A percentile compares a stretch with the other conserved stretches of the same genome.
phyloP scores from a whole-genome alignment of 2,329 filamentous ascomycete species.

The Xylaria sp. region DNA sequence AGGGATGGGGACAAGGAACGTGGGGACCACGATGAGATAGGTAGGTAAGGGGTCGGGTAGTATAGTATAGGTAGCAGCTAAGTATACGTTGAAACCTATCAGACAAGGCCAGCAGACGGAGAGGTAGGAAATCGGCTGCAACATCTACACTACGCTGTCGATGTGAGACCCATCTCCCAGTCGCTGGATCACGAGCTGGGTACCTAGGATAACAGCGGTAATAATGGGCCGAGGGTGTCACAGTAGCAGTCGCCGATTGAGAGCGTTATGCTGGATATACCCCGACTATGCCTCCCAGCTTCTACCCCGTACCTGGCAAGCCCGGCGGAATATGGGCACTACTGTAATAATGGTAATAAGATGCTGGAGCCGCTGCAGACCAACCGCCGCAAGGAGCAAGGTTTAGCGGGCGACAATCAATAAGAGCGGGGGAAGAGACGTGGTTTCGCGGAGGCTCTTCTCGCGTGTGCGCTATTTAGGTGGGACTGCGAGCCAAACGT shows the following conservation, averaged over 20 bases:
- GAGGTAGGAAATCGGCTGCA: constrained; percentile 36
- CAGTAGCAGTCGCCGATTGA: constrained; percentile 29
- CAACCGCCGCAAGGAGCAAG: constrained; percentile 33
- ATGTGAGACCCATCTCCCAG: constrained; percentile 33
- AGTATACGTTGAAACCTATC: constrained; percentile 26
- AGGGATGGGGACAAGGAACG: constrained; percentile 32
- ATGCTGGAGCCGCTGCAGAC: constrained; percentile 36
- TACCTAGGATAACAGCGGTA: not conserved
- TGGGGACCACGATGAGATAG: constrained; percentile 34
- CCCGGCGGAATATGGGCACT: constrained; percentile 21
- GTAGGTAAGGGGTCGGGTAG: constrained; percentile 22
- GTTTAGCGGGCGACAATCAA: constrained; percentile 37
- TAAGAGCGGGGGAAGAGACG: constrained; percentile 37
- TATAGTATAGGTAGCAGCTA: constrained; percentile 16
- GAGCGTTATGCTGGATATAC: constrained; percentile 15
- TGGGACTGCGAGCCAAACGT: constrained; percentile 33
- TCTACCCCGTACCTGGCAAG: constrained; percentile 26
- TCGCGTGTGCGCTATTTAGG: constrained; percentile 37
- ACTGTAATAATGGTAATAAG: constrained; percentile 21
- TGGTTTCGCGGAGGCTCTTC: constrained; percentile 39
- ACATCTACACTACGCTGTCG: constrained; percentile 33
- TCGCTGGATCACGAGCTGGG: constrained; percentile 29
- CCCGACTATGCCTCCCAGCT: constrained; percentile 18
- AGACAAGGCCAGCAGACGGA: constrained; percentile 23
- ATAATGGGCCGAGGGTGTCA: constrained; percentile 24